These are phyloP conservation scores for Puccinia polysora DNA, from an alignment of 1,284 basidiomycete species.

Conservation along the genomic window DNA sequence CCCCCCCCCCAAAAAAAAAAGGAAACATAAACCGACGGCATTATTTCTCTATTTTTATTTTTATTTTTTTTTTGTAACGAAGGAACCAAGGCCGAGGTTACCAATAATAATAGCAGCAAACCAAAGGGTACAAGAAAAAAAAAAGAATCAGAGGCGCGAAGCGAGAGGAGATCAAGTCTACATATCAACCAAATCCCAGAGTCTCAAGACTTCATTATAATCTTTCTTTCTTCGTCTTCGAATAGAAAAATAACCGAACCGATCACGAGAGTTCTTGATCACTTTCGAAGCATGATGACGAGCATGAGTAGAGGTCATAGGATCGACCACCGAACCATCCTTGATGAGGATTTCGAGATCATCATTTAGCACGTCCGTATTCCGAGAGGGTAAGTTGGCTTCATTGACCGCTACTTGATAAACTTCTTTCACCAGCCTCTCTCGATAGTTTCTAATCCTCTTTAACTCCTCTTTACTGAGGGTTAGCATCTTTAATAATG, in stretches of 20 bases:
- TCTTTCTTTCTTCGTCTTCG: conserved; percentile 71
- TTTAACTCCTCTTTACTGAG: conserved; percentile 62
- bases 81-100: no score
- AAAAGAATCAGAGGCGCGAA: neutral
- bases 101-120: neutral
- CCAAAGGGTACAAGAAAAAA: neutral
- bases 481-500: conserved; percentile 62
- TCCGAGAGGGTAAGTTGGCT: conserved; percentile 64
- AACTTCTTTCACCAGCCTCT: conserved; percentile 61
- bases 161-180: neutral
- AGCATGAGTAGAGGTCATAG: no score
- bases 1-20: no score
- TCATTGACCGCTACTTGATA: conserved; percentile 63
- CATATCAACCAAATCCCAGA: conserved; percentile 69
- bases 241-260: conserved; percentile 70
- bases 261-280: no score
- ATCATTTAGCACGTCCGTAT: conserved; percentile 61
- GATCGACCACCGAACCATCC: conserved; percentile 62
- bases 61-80: no score
- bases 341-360: conserved; percentile 65
- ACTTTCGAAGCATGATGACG: no score
- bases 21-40: no score
- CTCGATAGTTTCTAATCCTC: conserved; percentile 59
- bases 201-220: conserved; percentile 74
- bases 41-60: no score